Percentiles rank a stretch among this genome's conserved stretches.
phyloP scores from a whole-genome alignment of 2,329 filamentous ascomycete genomes.

The Aspergillaceae sp. region DNA sequence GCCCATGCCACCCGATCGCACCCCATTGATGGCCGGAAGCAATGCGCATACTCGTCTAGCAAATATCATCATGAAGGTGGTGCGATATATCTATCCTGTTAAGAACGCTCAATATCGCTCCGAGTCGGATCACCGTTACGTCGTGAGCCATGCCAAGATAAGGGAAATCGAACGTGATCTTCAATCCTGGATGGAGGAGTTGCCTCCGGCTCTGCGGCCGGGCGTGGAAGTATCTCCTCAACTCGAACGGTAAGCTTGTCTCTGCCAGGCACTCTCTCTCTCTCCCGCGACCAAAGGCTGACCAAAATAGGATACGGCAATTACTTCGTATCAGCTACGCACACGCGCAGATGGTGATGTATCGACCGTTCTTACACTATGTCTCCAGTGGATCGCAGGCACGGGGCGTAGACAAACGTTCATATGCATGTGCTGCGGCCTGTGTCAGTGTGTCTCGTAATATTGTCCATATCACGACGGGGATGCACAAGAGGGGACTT shows the following conservation, averaged over 20 bases:
- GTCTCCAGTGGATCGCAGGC: conserved; percentile 45
- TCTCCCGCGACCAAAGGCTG: not conserved
- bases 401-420: conserved; percentile 50
- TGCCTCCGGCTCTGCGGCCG: conserved; percentile 71
- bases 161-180: conserved; percentile 56
- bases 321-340: conserved; percentile 56
- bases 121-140: conserved; percentile 48
- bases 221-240: conserved; percentile 67
- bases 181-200: conserved; percentile 53
- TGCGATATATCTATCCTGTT: conserved; percentile 56
- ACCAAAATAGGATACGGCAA: conserved; percentile 44
- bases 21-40: conserved; percentile 51
- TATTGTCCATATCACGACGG: conserved; percentile 56
- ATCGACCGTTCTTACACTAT: conserved; percentile 58
- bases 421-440: conserved; percentile 57
- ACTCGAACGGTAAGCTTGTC: conserved; percentile 57
- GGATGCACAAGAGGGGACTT: conserved; percentile 55
- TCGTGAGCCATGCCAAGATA: conserved; percentile 56
- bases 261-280: too few relatives aligned
- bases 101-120: conserved; percentile 40
- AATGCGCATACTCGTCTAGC: conserved; percentile 54
- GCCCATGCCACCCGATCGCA: conserved; percentile 47
- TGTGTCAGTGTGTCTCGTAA: conserved; percentile 59
- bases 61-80: conserved; percentile 52
- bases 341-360: conserved; percentile 56